These are phyloP conservation scores for Plasmodium ovale DNA, from an alignment of 169 alveolate genomes.

Conservation along the genomic window DNA sequence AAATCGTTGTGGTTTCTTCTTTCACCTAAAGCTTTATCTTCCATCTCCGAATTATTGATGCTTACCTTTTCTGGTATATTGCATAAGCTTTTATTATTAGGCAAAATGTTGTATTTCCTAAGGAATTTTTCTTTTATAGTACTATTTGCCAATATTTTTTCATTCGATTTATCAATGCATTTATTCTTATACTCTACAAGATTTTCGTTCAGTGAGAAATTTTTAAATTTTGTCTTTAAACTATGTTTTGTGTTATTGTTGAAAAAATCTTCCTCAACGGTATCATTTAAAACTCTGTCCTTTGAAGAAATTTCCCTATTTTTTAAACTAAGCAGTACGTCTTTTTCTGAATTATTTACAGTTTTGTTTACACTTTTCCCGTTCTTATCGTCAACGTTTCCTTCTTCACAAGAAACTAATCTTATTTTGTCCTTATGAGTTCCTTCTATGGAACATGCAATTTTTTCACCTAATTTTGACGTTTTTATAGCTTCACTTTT, in stretches of 20 bases:
- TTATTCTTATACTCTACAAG: not conserved
- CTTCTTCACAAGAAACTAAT: slow-evolving; percentile 11
- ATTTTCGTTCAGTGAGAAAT: slow-evolving; percentile 8
- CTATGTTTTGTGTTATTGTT: slow-evolving; percentile 3
- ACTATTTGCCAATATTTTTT: not conserved
- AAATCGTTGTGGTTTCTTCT: not conserved
- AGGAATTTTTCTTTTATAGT: slow-evolving; percentile 10
- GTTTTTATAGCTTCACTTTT: slow-evolving; percentile 16
- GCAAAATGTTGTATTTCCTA: not conserved
- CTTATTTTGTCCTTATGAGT: slow-evolving; percentile 19
- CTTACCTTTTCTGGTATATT: not conserved
- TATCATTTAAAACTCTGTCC: not conserved
- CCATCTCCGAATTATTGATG: not conserved
- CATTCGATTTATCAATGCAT: not conserved
- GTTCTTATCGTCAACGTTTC: slow-evolving; percentile 3
- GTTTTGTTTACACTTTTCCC: not conserved
- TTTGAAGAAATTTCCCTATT: slow-evolving; percentile 13
- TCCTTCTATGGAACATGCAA: slow-evolving; percentile 20
- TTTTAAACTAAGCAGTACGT: slow-evolving; percentile 11
- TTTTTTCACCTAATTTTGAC: slow-evolving; percentile 6
- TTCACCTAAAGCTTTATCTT: not conserved
- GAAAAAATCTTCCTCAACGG: slow-evolving; percentile 1
- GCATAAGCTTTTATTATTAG: slow-evolving; percentile 8
- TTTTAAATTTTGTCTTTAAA: slow-evolving; percentile 10
- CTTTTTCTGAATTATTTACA: slow-evolving; percentile 25